A percentile compares a stretch with the other conserved stretches of the same genome.
Conservation (phyloP, 192 early-diverging fungal species). For the Lobosporangium transversale region DNA sequence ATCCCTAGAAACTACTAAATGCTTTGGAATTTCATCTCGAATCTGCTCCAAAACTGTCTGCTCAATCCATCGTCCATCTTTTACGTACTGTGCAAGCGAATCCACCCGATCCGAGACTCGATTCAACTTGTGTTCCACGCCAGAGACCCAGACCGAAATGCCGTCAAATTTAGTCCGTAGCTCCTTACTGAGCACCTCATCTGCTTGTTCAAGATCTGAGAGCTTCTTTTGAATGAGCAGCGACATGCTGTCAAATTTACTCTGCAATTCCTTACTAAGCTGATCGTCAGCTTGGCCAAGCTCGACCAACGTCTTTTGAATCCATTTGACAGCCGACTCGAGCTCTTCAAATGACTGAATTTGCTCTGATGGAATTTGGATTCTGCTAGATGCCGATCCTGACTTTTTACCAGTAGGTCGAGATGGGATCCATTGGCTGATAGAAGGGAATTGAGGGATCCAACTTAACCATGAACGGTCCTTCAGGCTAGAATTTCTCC, state of each 20-base stretch:
- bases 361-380: conserved; percentile 24
- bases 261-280: conserved; percentile 6
- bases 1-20: conserved; percentile 38
- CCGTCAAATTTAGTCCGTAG: conserved; percentile 1
- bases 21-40: conserved; percentile 29
- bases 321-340: conserved; percentile 29
- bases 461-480: conserved; percentile 10
- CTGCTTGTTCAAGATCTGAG: conserved; percentile 6
- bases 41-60: conserved; percentile 33
- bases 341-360: conserved; percentile 35
- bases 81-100: conserved; percentile 17
- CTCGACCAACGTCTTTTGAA: conserved; percentile 25
- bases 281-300: conserved; percentile 15
- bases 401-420: neutral
- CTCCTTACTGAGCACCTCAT: conserved; percentile 12
- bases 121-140: conserved; percentile 20
- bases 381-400: neutral
- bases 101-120: conserved; percentile 16
- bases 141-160: conserved; percentile 15
- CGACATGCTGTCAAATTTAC: conserved; percentile 10
- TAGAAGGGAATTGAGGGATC: conserved; percentile 29
- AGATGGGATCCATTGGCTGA: conserved; percentile 27
- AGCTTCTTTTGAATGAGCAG: neutral
- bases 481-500: neutral
- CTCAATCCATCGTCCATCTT: conserved; percentile 37